Percentiles rank a stretch among this genome's conserved stretches.
Evolutionary conservation across 441 rosid species (phyloP).

Genomic region (Corymbia calophylla): DNA sequence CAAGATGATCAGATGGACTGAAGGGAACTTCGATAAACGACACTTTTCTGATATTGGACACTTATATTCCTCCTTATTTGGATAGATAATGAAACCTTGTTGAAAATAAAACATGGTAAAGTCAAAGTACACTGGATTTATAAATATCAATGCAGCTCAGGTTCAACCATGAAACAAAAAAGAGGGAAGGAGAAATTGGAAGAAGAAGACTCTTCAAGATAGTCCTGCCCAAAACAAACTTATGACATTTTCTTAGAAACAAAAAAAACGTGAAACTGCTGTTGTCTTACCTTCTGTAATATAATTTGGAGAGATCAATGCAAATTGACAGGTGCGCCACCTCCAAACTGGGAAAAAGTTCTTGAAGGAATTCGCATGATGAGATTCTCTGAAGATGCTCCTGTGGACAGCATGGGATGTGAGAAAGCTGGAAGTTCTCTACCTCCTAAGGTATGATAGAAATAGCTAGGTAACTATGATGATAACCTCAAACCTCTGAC

Average conservation of each 20-base stretch:
- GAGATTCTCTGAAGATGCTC: constrained; percentile 70
- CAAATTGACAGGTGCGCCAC: constrained; percentile 38
- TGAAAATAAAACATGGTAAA: neutral
- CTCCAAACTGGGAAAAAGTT: constrained; percentile 74
- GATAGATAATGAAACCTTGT: neutral
- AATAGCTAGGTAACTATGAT: neutral
- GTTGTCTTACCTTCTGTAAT: neutral
- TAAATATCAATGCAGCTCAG: neutral
- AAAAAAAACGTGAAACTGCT: neutral
- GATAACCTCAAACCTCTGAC: neutral
- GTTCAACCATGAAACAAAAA: neutral
- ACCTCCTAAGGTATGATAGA: constrained; percentile 68
- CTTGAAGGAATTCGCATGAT: constrained; percentile 71
- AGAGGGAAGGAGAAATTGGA: neutral
- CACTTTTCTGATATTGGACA: neutral
- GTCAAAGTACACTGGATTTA: neutral
- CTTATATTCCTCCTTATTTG: neutral
- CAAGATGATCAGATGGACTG: neutral
- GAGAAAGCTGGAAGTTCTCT: constrained; percentile 82
- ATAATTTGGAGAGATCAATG: neutral
- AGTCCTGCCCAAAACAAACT: neutral
- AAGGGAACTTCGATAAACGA: neutral
- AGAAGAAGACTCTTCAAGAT: neutral
- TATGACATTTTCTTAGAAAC: neutral
- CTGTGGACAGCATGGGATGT: constrained; percentile 73